phyloP scores from a whole-genome alignment of 192 early-diverging fungal species.

The Funneliformis geosporum region DNA sequence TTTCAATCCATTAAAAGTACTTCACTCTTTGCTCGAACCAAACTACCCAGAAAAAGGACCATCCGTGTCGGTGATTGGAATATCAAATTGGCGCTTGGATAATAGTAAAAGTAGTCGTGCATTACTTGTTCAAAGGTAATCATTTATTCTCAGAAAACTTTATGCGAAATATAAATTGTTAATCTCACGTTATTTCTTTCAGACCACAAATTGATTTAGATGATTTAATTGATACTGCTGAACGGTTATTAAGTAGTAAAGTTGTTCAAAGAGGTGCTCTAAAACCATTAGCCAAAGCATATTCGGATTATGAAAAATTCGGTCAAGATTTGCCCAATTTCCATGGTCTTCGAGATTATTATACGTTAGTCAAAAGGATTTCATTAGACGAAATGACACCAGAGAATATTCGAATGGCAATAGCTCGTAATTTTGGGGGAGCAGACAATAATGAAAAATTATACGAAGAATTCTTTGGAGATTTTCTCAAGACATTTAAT shows the following conservation, averaged over 20 bases:
- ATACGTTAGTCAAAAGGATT: neutral
- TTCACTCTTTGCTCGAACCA: neutral
- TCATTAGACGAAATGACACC: neutral
- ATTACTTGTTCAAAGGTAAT: neutral
- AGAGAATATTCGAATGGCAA: neutral
- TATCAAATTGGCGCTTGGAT: slow-evolving; percentile 26
- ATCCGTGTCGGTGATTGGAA: slow-evolving; percentile 12
- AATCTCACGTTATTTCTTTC: neutral
- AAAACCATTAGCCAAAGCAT: neutral
- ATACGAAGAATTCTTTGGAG: neutral
- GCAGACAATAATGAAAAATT: neutral
- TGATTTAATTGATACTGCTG: neutral
- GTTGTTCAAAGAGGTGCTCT: too few species aligned
- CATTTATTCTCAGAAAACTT: neutral
- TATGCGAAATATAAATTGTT: neutral
- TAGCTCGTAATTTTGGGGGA: slow-evolving; percentile 34
- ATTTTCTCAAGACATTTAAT: neutral
- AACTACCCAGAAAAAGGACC: neutral
- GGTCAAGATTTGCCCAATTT: slow-evolving; percentile 23
- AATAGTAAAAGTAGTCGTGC: slow-evolving; percentile 33
- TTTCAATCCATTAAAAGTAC: neutral
- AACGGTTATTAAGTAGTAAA: neutral
- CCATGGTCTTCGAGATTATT: slow-evolving; percentile 21
- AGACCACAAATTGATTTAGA: neutral
- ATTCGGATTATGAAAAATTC: neutral